phyloP scores from a whole-genome alignment of 176 grass and related monocot genomes.

The Lolium rigidum region DNA sequence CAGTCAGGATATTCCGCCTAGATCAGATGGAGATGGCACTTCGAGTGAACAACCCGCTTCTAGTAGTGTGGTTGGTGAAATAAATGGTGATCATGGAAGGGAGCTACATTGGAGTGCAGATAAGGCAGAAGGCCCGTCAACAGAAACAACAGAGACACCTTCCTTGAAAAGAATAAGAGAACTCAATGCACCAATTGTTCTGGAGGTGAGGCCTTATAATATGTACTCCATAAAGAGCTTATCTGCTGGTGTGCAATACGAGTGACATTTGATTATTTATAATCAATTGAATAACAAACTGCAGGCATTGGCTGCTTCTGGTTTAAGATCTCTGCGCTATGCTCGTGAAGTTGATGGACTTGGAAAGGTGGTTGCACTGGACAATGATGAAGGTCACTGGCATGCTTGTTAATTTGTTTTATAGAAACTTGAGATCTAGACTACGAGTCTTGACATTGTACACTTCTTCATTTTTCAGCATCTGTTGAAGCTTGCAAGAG shows the following conservation, averaged over 20 bases:
- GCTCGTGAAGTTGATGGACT: constrained; percentile 79
- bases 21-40: constrained; percentile 47
- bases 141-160: constrained; percentile 46
- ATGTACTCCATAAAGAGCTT: neutral
- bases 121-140: constrained; percentile 39
- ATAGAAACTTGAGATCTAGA: neutral
- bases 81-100: constrained; percentile 49
- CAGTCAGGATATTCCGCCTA: constrained; percentile 10
- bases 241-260: neutral
- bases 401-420: constrained; percentile 8
- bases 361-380: constrained; percentile 83
- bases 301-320: constrained; percentile 94
- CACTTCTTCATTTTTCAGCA: constrained; percentile 61
- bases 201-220: constrained; percentile 69
- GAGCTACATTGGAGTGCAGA: constrained; percentile 40
- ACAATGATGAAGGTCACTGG: constrained; percentile 80
- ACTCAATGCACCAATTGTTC: constrained; percentile 73
- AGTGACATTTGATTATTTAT: neutral
- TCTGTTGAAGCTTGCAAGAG: constrained; percentile 88
- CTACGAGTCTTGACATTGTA: neutral
- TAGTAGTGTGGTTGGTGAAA: constrained; percentile 42
- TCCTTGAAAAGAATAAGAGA: constrained; percentile 62
- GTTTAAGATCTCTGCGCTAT: constrained; percentile 88
- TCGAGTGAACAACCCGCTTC: constrained; percentile 19
- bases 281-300: constrained; percentile 40